Conservation (phyloP, 2,329 filamentous ascomycete species). For the Clonostachys chloroleuca region DNA sequence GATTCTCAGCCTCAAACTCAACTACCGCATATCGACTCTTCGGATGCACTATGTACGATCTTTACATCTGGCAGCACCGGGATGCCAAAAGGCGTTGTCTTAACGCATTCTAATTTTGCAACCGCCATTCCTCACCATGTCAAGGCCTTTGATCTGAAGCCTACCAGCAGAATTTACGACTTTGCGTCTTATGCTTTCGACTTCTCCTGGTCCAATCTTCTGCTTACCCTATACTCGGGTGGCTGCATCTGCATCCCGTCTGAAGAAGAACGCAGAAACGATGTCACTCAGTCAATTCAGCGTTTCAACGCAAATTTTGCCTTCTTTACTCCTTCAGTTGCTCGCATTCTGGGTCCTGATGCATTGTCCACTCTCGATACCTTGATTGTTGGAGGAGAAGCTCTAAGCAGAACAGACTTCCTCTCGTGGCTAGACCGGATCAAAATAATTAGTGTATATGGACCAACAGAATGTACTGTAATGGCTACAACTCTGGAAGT, state of each 20-base stretch:
- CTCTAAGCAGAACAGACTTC: constrained; percentile 26
- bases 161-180: constrained; percentile 36
- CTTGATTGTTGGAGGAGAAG: constrained; percentile 42
- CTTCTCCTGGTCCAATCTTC: constrained; percentile 33
- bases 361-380: constrained; percentile 39
- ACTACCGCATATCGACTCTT: not conserved
- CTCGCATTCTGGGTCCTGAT: constrained; percentile 36
- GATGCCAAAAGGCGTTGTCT: constrained; percentile 10
- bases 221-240: constrained; percentile 11
- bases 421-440: no score
- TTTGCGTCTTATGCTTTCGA: constrained; percentile 51
- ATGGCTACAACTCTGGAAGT: constrained; percentile 32
- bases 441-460: constrained; percentile 35
- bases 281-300: constrained; percentile 37
- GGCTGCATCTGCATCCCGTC: constrained; percentile 52
- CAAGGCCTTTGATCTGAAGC: constrained; percentile 32
- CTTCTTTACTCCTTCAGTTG: constrained; percentile 44
- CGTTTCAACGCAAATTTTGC: constrained; percentile 39
- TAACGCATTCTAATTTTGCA: constrained; percentile 5
- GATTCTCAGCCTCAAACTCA: constrained; percentile 9
- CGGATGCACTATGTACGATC: constrained; percentile 34
- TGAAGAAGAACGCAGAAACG: constrained; percentile 46
- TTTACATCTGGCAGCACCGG: constrained; percentile 13
- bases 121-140: constrained; percentile 24
- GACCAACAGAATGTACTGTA: constrained; percentile 49